Base-by-base conservation (phyloP, 768 basidiomycete genomes). In the Lentinus brumalis region DNA sequence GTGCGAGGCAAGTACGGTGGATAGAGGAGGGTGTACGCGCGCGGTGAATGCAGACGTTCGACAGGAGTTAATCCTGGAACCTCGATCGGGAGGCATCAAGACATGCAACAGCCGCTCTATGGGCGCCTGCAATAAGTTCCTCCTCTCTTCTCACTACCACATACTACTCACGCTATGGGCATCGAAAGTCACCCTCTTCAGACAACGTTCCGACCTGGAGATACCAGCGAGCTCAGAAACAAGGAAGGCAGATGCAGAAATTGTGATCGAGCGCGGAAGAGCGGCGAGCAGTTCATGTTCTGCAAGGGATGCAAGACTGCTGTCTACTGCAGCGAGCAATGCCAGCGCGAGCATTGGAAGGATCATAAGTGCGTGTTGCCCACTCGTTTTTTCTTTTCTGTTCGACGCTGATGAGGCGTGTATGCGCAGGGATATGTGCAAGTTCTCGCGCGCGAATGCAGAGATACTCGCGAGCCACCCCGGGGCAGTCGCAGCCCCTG, bases 161-260 rank as follows among this genome's bases (percentile, higher is more conserved):
- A 26, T 26, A 26, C 21, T 26, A 26, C 21, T 26, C 21, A 11
- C 44, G 14, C 14, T 10, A 42, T 53, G 53, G 39, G 39, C 40
- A 41, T 53, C 18, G 53, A 53, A n/a, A 53, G 21, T 5, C 53
- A 53, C 29, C 39, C 53, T 42, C 53, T 41, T 1, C 53, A 53
- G 26, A 42, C 12, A 12, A 42, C 40, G 4, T 53, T 53, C 12
- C 39, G 39, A 16, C 15, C 53, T 29, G 26, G 39, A 38, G 53
- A 53, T 26, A 42, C 53, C 14, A 18, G 39, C 30, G 41, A 53
- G 9, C 53, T 53, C 41, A 39, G 53, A 39, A 53, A 53, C 53
- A 53, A 53, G 41, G 29, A 16, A 18, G 53, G 53, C 21, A 41
- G 40, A 29, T 53, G 53, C 21, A 53, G 53, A 11, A 42, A 30